Evolutionary conservation across 2,329 filamentous ascomycete genomes (phyloP).

Genomic region (Diaporthe sp.): DNA sequence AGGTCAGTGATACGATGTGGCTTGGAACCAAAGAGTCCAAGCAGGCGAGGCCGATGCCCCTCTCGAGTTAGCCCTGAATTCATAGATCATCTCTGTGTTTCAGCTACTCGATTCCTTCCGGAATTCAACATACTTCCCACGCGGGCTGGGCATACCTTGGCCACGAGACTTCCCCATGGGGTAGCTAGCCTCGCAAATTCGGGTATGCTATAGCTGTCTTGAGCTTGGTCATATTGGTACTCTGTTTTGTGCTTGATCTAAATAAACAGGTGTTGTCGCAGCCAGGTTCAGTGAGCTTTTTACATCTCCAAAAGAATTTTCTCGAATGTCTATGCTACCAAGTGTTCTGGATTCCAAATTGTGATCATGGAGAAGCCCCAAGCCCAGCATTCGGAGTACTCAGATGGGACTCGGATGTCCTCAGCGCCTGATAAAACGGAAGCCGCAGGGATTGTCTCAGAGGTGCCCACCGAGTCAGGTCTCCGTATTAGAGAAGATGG

Average conservation of each 20-base stretch:
- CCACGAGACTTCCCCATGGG: not conserved
- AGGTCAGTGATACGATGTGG: not conserved
- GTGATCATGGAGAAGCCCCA: conserved; percentile 18
- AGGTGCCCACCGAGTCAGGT: not conserved
- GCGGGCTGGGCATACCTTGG: not conserved
- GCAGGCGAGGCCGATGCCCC: not conserved
- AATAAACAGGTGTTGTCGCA: not conserved
- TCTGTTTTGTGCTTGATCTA: not conserved
- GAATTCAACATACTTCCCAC: not conserved
- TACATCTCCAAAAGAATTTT: not conserved
- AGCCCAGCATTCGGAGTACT: conserved; percentile 2
- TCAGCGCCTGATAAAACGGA: not conserved
- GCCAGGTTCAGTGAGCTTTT: not conserved
- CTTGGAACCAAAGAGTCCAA: not conserved
- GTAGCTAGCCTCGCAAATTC: conserved; percentile 7
- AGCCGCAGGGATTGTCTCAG: not conserved
- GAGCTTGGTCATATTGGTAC: not conserved
- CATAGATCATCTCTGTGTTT: not conserved
- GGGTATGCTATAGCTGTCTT: not conserved
- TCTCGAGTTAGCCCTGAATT: not conserved
- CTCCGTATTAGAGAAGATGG: conserved; percentile 23
- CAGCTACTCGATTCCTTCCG: not conserved
- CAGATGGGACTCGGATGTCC: not conserved
- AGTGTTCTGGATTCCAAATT: not conserved
- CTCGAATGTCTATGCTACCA: not conserved